Conservation (phyloP, 441 rosid species). For the Jatropha multifida region DNA sequence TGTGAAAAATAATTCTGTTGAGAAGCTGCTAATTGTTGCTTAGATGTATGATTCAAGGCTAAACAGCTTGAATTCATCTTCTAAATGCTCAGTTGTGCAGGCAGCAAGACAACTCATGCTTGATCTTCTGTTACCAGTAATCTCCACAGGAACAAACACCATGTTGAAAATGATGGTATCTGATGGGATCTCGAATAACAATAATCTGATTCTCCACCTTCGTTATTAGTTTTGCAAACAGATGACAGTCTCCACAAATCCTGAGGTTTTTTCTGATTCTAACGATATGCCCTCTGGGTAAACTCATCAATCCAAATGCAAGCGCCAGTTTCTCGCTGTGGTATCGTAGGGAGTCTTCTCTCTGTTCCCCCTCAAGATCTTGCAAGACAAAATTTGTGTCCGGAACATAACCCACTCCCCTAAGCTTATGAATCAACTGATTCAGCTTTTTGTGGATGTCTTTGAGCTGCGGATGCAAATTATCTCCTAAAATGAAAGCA, state of each 20-base stretch:
- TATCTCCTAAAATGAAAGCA: constrained; percentile 63
- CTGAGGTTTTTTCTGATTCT: constrained; percentile 73
- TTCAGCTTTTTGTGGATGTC: constrained; percentile 44
- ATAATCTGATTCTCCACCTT: constrained; percentile 45
- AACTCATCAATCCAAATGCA: constrained; percentile 52
- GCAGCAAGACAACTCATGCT: neutral
- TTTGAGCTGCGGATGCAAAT: constrained; percentile 48
- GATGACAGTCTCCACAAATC: constrained; percentile 77
- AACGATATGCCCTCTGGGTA: constrained; percentile 45
- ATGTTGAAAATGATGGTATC: constrained; percentile 61
- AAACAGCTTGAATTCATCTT: neutral
- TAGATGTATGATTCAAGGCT: neutral
- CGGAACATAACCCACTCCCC: constrained; percentile 58
- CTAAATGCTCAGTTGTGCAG: neutral
- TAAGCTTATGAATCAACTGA: constrained; percentile 41
- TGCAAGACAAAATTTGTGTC: constrained; percentile 60
- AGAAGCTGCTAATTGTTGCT: neutral
- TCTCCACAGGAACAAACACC: constrained; percentile 68
- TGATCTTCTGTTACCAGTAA: constrained; percentile 49
- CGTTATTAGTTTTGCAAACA: constrained; percentile 52
- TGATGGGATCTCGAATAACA: constrained; percentile 63
- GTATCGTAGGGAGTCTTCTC: constrained; percentile 57
- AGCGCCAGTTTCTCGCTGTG: constrained; percentile 79
- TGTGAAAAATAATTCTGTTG: neutral
- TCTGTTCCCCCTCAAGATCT: constrained; percentile 74